These are phyloP conservation scores for Alternaria metachromatica DNA, from an alignment of 2,329 filamentous ascomycete species.

Conservation along the genomic window DNA sequence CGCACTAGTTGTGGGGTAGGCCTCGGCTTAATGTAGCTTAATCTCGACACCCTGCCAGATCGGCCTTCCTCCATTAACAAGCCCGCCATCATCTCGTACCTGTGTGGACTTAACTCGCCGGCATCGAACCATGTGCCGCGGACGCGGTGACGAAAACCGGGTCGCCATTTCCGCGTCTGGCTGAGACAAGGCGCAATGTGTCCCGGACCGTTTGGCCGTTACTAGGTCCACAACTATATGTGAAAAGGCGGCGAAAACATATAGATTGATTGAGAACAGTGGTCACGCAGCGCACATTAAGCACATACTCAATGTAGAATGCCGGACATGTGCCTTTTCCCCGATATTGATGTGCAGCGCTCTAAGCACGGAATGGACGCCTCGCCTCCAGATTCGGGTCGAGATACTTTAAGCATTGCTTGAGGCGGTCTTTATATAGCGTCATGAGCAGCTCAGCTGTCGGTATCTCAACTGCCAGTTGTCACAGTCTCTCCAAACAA, in stretches of 20 bases:
- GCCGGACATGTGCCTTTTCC: slow-evolving; percentile 26
- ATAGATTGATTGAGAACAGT: slow-evolving; percentile 43
- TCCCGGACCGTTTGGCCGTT: slow-evolving; percentile 45
- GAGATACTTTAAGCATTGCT: background rate
- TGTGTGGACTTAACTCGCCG: background rate
- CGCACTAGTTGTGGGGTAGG: slow-evolving; percentile 13
- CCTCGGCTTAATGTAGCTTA: slow-evolving; percentile 21
- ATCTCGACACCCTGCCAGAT: slow-evolving; percentile 12
- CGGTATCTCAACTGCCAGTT: background rate
- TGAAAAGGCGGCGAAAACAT: slow-evolving; percentile 41
- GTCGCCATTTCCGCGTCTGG: slow-evolving; percentile 3
- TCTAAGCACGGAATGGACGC: slow-evolving; percentile 11
- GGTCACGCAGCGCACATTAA: slow-evolving; percentile 30
- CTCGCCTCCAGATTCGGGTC: slow-evolving; percentile 19
- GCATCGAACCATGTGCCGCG: slow-evolving; percentile 5
- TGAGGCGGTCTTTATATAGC: slow-evolving; percentile 28
- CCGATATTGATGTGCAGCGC: slow-evolving; percentile 29
- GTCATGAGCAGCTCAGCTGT: background rate
- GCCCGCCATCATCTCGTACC: background rate
- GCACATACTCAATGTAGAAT: slow-evolving; percentile 7
- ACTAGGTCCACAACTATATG: slow-evolving; percentile 28
- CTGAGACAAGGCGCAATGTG: slow-evolving; percentile 14
- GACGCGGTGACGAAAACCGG: slow-evolving; percentile 6
- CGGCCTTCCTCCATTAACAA: slow-evolving; percentile 1
- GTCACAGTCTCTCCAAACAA: background rate